Conservation (phyloP, 2,329 filamentous ascomycete genomes). For the Aspergillus fumigatus region DNA sequence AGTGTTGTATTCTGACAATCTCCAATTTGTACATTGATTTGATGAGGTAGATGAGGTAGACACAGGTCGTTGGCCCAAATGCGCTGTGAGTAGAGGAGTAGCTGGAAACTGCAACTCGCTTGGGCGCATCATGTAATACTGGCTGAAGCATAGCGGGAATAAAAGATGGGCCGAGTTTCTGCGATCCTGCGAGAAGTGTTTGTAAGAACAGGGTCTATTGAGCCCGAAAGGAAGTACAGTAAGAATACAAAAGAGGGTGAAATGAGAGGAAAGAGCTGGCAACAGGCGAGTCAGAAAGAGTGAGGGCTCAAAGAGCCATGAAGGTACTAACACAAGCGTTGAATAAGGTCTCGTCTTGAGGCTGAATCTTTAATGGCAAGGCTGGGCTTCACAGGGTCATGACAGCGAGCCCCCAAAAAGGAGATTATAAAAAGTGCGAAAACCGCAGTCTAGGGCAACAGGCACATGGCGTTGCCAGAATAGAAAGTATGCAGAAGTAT, state of each 20-base stretch:
- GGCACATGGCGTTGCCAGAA: background rate
- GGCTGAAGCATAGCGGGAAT: background rate
- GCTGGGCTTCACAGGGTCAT: background rate
- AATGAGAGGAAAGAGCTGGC: constrained; percentile 1
- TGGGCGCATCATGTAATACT: background rate
- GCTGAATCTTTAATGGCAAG: background rate
- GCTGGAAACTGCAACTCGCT: background rate
- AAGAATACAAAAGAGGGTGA: constrained; percentile 6
- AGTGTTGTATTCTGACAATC: background rate
- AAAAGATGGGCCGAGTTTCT: background rate
- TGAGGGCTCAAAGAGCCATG: constrained; percentile 4
- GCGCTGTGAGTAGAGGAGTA: background rate
- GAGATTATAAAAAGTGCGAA: background rate
- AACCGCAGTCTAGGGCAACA: background rate
- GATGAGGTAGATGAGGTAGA: background rate
- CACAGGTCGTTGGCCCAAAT: background rate
- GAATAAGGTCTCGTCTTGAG: background rate
- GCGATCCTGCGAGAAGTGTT: background rate
- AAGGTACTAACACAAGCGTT: constrained; percentile 12
- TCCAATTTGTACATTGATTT: background rate
- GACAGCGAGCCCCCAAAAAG: background rate
- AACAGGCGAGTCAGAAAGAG: constrained; percentile 2
- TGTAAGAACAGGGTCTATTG: background rate
- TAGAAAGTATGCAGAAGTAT: background rate
- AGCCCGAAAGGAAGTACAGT: background rate